Evolutionary conservation across 192 early-diverging fungal species (phyloP).

Genomic region (Coemansia sp.): DNA sequence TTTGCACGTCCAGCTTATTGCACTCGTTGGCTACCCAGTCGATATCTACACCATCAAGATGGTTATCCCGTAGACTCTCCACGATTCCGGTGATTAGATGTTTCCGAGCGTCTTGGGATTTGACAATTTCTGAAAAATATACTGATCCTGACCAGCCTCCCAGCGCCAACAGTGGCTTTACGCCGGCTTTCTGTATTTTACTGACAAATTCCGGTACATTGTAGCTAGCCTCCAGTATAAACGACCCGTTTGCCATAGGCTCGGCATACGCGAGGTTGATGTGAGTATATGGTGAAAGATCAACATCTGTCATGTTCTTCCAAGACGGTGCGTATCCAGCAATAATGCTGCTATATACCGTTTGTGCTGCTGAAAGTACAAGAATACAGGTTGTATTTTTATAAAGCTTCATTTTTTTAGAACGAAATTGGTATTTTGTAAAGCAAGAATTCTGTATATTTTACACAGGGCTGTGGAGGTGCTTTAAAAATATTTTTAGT

Average conservation of each 20-base stretch:
- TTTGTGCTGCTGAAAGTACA: neutral
- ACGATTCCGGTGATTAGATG: conserved; percentile 40
- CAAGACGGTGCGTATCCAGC: conserved; percentile 43
- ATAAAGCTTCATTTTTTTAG: neutral
- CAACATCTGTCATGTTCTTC: conserved; percentile 27
- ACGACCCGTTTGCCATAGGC: conserved; percentile 29
- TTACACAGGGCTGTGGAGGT: too few species aligned
- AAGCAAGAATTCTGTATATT: too few species aligned
- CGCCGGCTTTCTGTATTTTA: conserved; percentile 23
- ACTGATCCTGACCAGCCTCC: conserved; percentile 74
- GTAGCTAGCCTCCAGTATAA: conserved; percentile 26
- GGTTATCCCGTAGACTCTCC: conserved; percentile 37
- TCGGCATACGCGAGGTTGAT: conserved; percentile 62
- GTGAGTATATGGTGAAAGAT: conserved; percentile 56
- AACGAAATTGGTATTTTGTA: too few species aligned
- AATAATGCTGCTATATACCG: conserved; percentile 20
- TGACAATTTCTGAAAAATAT: conserved; percentile 57
- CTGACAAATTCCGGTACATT: conserved; percentile 16
- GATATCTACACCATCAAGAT: conserved; percentile 62
- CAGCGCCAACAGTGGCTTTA: conserved; percentile 61
- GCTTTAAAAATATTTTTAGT: too few species aligned
- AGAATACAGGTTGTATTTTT: neutral
- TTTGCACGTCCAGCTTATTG: conserved; percentile 53
- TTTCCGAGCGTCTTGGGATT: conserved; percentile 28
- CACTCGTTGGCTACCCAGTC: conserved; percentile 66